phyloP scores from a whole-genome alignment of 2,329 filamentous ascomycete genomes.

The Hymenoscyphus infarciens region DNA sequence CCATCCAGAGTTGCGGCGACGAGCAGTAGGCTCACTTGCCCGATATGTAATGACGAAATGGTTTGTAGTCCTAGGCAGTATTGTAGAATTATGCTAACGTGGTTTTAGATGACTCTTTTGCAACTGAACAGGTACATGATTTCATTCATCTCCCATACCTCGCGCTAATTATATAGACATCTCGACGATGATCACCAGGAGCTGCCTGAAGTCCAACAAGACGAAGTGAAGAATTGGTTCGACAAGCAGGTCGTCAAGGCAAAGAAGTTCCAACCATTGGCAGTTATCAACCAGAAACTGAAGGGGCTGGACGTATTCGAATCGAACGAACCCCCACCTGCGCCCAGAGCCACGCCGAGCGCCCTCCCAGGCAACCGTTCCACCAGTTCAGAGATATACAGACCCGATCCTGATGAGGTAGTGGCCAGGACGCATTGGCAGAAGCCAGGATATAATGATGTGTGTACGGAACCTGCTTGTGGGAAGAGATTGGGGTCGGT shows the following conservation, averaged over 20 bases:
- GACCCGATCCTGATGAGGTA: conserved; percentile 77
- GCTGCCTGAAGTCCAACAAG: conserved; percentile 67
- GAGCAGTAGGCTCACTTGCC: conserved; percentile 74
- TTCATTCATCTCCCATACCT: conserved; percentile 29
- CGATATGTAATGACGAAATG: conserved; percentile 99
- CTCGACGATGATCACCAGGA: conserved; percentile 72
- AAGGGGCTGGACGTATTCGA: conserved; percentile 74
- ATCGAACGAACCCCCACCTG: conserved; percentile 57
- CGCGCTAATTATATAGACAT: conserved; percentile 48
- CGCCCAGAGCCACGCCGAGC: conserved; percentile 33
- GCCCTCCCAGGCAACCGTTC: conserved; percentile 37
- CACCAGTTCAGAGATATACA: conserved; percentile 32
- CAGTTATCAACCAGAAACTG: conserved; percentile 70
- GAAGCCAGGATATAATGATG: conserved; percentile 65
- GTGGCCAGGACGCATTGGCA: conserved; percentile 92
- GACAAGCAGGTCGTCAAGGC: conserved; percentile 71
- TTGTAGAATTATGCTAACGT: conserved; percentile 23
- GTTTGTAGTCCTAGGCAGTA: conserved; percentile 43
- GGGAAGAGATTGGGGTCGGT: conserved; percentile 73
- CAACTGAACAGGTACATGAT: conserved; percentile 73
- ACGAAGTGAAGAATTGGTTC: conserved; percentile 78
- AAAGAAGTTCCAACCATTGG: conserved; percentile 70
- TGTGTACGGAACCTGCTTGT: conserved; percentile 84
- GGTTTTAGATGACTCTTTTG: conserved; percentile 74
- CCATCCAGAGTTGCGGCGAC: conserved; percentile 48